Conservation (phyloP, 768 basidiomycete genomes). For the Kwoniella sp. region DNA sequence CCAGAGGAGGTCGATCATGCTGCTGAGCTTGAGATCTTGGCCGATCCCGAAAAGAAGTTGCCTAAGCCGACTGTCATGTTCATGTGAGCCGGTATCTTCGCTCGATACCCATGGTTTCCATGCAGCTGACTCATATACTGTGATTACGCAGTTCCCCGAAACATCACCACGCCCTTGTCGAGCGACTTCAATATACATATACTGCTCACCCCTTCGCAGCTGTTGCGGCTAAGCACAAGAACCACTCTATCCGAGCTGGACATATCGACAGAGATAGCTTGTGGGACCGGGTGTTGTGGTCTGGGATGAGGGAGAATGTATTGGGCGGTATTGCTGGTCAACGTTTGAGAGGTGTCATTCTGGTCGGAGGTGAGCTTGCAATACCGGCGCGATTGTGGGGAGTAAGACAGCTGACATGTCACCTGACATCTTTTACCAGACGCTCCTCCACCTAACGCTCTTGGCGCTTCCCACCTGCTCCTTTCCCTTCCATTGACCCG, state of each 20-base stretch:
- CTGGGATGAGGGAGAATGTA: constrained; percentile 63
- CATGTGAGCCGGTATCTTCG: constrained; percentile 49
- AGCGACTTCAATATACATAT: constrained; percentile 63
- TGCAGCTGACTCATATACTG: constrained; percentile 2
- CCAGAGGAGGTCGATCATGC: constrained; percentile 34
- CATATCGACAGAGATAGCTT: constrained; percentile 74
- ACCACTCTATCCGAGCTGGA: constrained; percentile 69
- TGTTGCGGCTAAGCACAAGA: constrained; percentile 77
- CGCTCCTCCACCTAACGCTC: constrained; percentile 28
- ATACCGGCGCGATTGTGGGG: not conserved
- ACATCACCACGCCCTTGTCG: constrained; percentile 65
- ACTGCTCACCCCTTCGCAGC: constrained; percentile 62
- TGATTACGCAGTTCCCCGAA: constrained; percentile 57
- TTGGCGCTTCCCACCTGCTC: constrained; percentile 66
- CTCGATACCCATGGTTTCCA: not conserved
- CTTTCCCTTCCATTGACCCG: constrained; percentile 74
- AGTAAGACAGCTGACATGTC: not conserved
- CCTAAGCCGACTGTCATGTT: constrained; percentile 73
- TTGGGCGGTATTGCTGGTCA: constrained; percentile 66
- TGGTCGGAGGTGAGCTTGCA: constrained; percentile 66
- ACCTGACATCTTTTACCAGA: no score
- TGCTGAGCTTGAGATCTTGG: constrained; percentile 27
- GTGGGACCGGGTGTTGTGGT: constrained; percentile 82
- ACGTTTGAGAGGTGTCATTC: constrained; percentile 68
- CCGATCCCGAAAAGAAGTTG: constrained; percentile 15